Evolutionary conservation across 2,329 filamentous ascomycete species (phyloP).

Genomic region (Rasamsonia emersonii): DNA sequence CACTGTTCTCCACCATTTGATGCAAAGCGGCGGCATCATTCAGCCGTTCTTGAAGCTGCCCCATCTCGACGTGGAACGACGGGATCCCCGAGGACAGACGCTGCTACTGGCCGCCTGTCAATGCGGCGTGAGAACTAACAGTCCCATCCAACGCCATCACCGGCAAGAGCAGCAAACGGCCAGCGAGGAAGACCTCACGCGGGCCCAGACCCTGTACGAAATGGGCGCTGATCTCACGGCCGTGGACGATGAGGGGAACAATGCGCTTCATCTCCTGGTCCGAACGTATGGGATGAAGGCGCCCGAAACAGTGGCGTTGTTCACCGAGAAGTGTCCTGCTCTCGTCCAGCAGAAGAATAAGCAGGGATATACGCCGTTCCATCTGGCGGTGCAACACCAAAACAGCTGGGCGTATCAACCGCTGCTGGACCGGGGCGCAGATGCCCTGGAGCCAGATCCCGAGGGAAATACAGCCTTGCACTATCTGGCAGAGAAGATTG

Average conservation of each 20-base stretch:
- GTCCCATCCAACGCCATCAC: neutral
- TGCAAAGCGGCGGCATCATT: constrained; percentile 10
- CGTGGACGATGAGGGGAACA: constrained; percentile 12
- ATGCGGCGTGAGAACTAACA: constrained; percentile 5
- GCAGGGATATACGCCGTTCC: constrained; percentile 4
- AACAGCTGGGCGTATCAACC: too few relatives aligned
- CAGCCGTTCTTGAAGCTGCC: constrained; percentile 11
- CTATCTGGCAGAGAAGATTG: constrained; percentile 1
- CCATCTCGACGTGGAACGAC: constrained; percentile 10
- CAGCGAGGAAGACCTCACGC: too few relatives aligned
- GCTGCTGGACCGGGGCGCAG: constrained; percentile 4
- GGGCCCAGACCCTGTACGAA: too few relatives aligned
- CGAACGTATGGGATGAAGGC: too few relatives aligned
- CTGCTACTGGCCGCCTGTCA: constrained; percentile 10
- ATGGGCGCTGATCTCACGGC: too few relatives aligned
- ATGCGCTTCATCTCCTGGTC: constrained; percentile 19
- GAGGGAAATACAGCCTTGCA: constrained; percentile 8
- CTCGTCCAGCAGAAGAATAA: neutral
- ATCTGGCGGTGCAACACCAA: too few relatives aligned
- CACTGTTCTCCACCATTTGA: constrained; percentile 10
- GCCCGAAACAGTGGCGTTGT: constrained; percentile 16
- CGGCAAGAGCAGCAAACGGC: neutral
- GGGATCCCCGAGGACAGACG: constrained; percentile 10
- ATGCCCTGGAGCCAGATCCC: constrained; percentile 7
- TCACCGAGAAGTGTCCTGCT: constrained; percentile 11